Conservation (phyloP, 2,329 filamentous ascomycete genomes). For the Neonectria coccinea region DNA sequence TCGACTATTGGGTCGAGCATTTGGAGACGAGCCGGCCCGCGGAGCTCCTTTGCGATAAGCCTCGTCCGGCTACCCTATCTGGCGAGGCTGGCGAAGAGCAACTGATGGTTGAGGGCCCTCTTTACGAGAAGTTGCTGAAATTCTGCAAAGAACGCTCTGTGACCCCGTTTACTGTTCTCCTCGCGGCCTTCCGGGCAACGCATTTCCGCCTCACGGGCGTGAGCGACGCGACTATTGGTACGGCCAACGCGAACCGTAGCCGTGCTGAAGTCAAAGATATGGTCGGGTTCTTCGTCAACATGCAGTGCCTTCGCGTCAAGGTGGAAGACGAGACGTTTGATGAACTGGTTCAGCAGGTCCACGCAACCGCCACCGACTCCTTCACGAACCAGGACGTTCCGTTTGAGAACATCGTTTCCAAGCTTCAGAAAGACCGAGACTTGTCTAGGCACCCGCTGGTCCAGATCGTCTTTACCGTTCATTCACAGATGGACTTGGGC, state of each 20-base stretch:
- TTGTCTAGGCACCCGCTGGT: constrained; percentile 33
- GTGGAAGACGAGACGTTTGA: constrained; percentile 33
- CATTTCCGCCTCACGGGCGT: constrained; percentile 42
- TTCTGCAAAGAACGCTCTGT: constrained; percentile 26
- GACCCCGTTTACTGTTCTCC: constrained; percentile 27
- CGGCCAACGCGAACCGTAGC: constrained; percentile 32
- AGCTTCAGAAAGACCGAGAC: constrained; percentile 24
- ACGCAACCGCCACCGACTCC: constrained; percentile 10
- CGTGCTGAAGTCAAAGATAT: constrained; percentile 31
- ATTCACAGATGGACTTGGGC: constrained; percentile 39
- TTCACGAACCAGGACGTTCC: constrained; percentile 43
- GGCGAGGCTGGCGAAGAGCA: constrained; percentile 19
- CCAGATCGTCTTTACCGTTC: constrained; percentile 30
- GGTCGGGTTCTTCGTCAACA: constrained; percentile 40
- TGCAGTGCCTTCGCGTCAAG: constrained; percentile 38
- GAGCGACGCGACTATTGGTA: constrained; percentile 39
- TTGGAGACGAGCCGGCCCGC: constrained; percentile 21
- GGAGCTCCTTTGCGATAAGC: constrained; percentile 26
- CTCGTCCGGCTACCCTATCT: constrained; percentile 24
- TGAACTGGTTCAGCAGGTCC: constrained; percentile 33
- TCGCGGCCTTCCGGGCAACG: constrained; percentile 40
- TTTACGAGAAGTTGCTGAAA: constrained; percentile 18
- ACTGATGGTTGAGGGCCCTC: constrained; percentile 13
- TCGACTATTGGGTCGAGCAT: constrained; percentile 3
- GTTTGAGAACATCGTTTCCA: constrained; percentile 34